Evolutionary conservation across 768 basidiomycete species (phyloP).

Genomic region (Rhodosporidiobolus sp.): DNA sequence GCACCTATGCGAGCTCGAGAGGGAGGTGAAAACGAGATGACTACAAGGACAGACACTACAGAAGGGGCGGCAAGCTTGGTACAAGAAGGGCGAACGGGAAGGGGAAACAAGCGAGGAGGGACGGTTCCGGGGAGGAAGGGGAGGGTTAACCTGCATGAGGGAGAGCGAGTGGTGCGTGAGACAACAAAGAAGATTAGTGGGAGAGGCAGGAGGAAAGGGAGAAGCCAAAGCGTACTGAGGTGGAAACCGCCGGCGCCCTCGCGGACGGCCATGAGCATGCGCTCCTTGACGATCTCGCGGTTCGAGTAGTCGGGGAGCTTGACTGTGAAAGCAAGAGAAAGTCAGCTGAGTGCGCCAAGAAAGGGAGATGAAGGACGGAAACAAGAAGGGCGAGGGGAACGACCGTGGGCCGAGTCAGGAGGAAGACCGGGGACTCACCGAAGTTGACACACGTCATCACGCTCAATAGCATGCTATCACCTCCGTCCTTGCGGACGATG

Average conservation of each 20-base stretch:
- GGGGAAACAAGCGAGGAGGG: no score
- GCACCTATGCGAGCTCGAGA: no score
- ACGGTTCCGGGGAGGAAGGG: no score
- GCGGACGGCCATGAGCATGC: slow-evolving; percentile 75
- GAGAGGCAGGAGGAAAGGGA: not conserved
- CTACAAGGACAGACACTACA: no score
- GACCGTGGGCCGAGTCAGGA: not conserved
- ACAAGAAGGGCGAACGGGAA: no score
- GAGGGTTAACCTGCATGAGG: not conserved
- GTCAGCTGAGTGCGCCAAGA: no score
- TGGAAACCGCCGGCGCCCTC: slow-evolving; percentile 98
- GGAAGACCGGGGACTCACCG: slow-evolving; percentile 22
- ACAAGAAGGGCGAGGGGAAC: no score
- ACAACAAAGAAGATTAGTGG: no score
- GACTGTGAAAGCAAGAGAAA: slow-evolving; percentile 49
- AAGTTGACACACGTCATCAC: slow-evolving; percentile 99
- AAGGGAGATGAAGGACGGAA: not conserved
- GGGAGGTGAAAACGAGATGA: no score
- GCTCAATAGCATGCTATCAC: slow-evolving; percentile 67
- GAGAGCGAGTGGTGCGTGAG: not conserved
- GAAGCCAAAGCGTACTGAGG: slow-evolving; percentile 49
- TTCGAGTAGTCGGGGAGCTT: slow-evolving; percentile 94
- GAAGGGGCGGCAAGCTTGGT: no score
- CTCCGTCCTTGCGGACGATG: slow-evolving; percentile 94
- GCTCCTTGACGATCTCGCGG: slow-evolving; percentile 77